Evolutionary conservation across 306 rosid species (phyloP).

Genomic region (Casuarina cunninghamiana): DNA sequence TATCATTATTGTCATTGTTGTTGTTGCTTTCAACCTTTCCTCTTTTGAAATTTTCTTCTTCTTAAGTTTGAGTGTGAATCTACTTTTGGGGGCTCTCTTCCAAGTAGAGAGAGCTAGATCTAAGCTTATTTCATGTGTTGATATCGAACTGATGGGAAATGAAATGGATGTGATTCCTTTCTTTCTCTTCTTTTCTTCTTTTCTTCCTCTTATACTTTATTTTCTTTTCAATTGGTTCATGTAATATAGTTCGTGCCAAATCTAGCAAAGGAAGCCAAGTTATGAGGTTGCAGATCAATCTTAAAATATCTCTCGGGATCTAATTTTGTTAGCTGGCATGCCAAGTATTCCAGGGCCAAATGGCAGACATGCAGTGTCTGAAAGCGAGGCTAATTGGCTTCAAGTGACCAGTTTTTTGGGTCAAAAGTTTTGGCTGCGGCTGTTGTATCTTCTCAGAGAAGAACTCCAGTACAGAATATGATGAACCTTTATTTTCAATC

Average conservation of each 20-base stretch:
- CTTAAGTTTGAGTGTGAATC: background rate
- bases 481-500: background rate
- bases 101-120: background rate
- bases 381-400: conserved; percentile 10
- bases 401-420: background rate
- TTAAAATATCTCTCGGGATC: conserved; percentile 13
- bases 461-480: background rate
- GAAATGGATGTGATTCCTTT: background rate
- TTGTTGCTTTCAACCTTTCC: conserved; percentile 26
- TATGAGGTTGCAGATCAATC: conserved; percentile 10
- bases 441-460: background rate
- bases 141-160: background rate
- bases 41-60: conserved; percentile 1
- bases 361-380: conserved; percentile 39
- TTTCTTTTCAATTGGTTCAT: background rate
- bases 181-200: background rate
- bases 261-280: conserved; percentile 6
- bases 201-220: background rate
- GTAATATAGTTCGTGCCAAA: conserved; percentile 29
- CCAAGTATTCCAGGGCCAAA: conserved; percentile 28
- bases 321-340: conserved; percentile 6
- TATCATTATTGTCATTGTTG: conserved; percentile 2
- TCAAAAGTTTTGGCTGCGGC: conserved; percentile 4
- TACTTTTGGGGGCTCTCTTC: background rate
- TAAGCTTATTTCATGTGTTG: conserved; percentile 3